These are phyloP conservation scores for Lactarius pseudohatsudake DNA, from an alignment of 768 basidiomycete species.

Conservation along the genomic window DNA sequence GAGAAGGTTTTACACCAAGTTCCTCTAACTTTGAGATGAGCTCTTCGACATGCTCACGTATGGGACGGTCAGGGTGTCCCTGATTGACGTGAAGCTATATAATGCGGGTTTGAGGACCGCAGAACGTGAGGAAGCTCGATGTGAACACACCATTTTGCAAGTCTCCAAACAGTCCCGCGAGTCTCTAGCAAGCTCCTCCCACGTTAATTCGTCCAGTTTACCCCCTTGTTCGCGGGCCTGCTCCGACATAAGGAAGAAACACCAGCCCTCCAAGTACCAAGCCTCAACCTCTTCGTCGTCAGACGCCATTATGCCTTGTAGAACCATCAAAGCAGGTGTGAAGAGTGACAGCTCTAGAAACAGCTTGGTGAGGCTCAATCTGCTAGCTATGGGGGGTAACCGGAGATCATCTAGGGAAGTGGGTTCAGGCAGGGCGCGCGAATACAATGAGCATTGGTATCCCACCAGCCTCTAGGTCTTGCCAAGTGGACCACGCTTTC, in stretches of 20 bases:
- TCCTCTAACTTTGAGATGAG: constrained; percentile 66
- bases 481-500: constrained; percentile 66
- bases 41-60: constrained; percentile 75
- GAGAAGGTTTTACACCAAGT: constrained; percentile 63
- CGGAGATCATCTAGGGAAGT: constrained; percentile 55
- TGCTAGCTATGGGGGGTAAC: constrained; percentile 68
- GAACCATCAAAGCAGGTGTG: constrained; percentile 68
- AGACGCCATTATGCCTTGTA: constrained; percentile 74
- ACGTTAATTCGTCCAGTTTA: constrained; percentile 50
- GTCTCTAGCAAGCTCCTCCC: constrained; percentile 79
- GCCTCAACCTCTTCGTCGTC: constrained; percentile 89
- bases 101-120: background rate
- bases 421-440: background rate
- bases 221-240: constrained; percentile 58
- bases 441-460: constrained; percentile 4
- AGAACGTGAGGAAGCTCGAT: constrained; percentile 1
- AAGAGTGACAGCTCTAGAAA: constrained; percentile 76
- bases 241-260: constrained; percentile 81
- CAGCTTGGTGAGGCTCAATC: constrained; percentile 73
- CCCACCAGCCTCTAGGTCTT: constrained; percentile 61
- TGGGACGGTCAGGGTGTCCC: constrained; percentile 70
- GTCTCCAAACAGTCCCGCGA: constrained; percentile 80
- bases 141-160: constrained; percentile 63
- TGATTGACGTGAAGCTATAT: constrained; percentile 74
- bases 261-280: constrained; percentile 96